These are phyloP conservation scores for Punica granatum DNA, from an alignment of 345 rosid species.

Conservation along the genomic window DNA sequence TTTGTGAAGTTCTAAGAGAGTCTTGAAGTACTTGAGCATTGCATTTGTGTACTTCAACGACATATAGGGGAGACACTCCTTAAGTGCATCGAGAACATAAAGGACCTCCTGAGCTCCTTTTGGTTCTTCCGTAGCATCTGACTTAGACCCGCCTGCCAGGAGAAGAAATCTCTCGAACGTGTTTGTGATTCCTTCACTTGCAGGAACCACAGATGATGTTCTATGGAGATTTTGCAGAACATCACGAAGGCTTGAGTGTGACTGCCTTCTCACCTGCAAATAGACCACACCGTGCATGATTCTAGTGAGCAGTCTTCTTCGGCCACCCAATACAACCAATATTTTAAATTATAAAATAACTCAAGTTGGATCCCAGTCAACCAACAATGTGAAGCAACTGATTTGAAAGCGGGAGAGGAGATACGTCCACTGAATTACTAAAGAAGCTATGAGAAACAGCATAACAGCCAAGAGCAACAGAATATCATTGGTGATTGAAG, in stretches of 20 bases:
- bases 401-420: background rate
- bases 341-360: background rate
- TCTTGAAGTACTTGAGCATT: constrained; percentile 56
- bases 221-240: constrained; percentile 50
- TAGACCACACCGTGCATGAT: background rate
- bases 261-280: constrained; percentile 66
- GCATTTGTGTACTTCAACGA: constrained; percentile 38
- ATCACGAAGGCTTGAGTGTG: constrained; percentile 51
- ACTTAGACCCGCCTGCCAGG: constrained; percentile 57
- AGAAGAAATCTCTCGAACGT: constrained; percentile 59
- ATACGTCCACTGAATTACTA: background rate
- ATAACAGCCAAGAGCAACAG: background rate
- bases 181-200: constrained; percentile 65
- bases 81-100: constrained; percentile 53
- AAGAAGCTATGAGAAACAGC: background rate
- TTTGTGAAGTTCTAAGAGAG: constrained; percentile 50
- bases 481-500: background rate
- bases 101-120: constrained; percentile 79
- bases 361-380: background rate
- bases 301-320: background rate
- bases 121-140: constrained; percentile 37
- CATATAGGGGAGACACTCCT: constrained; percentile 76
- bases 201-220: constrained; percentile 35
- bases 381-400: background rate
- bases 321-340: background rate